phyloP scores from a whole-genome alignment of 2,329 filamentous ascomycete species.

The Penicillium hordei region DNA sequence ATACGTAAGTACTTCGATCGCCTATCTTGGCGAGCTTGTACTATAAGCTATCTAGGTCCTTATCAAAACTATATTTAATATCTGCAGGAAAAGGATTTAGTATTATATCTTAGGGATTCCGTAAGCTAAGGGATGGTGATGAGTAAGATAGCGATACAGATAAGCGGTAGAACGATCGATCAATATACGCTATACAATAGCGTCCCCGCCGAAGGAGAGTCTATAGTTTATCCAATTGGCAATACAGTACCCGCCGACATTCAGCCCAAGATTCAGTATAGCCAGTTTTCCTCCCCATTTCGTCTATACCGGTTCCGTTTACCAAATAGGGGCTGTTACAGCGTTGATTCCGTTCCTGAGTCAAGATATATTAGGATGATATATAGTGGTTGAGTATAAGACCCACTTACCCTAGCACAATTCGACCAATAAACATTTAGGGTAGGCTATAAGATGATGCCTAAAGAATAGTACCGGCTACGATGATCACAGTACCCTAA shows the following conservation, averaged over 20 bases:
- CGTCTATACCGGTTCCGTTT: slow-evolving; percentile 48
- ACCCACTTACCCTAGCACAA: not conserved
- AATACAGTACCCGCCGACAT: slow-evolving; percentile 51
- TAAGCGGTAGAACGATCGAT: slow-evolving; percentile 49
- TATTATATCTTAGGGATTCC: slow-evolving; percentile 29
- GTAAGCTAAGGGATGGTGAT: slow-evolving; percentile 37
- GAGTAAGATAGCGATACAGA: slow-evolving; percentile 49
- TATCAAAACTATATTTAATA: too few relatives aligned
- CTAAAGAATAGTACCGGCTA: slow-evolving; percentile 49
- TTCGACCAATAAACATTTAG: slow-evolving; percentile 50
- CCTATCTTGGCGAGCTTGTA: slow-evolving; percentile 5
- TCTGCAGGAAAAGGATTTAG: too few relatives aligned
- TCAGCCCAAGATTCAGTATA: slow-evolving; percentile 49
- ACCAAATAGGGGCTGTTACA: slow-evolving; percentile 51
- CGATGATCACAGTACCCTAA: slow-evolving; percentile 46
- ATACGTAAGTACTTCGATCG: slow-evolving; percentile 3
- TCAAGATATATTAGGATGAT: not conserved
- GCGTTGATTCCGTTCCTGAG: slow-evolving; percentile 47
- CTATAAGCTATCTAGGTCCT: slow-evolving; percentile 39
- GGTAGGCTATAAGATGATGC: slow-evolving; percentile 45
- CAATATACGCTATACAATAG: slow-evolving; percentile 45
- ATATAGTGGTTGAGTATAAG: too few relatives aligned
- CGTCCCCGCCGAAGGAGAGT: slow-evolving; percentile 45
- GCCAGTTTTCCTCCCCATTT: slow-evolving; percentile 46
- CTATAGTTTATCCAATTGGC: slow-evolving; percentile 53